Conservation (phyloP, 108 stramenopile species). For the Parmales sp. region DNA sequence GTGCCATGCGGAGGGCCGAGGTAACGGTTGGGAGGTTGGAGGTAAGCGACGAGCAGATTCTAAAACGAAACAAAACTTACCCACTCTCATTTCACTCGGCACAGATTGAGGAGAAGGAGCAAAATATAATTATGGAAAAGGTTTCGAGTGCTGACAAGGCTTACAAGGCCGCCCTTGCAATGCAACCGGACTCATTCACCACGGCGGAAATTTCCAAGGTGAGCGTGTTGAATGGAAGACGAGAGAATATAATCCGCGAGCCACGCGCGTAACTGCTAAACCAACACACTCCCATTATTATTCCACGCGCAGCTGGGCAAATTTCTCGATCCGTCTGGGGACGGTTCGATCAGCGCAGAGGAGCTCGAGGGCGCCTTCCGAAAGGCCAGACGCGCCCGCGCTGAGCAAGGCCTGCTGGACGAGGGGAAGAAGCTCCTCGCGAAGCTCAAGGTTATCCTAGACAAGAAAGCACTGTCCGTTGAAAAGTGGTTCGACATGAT, state of each 20-base stretch:
- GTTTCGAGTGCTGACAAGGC: background rate
- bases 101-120: constrained; percentile 7
- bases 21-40: background rate
- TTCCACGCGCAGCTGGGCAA: too few relatives aligned
- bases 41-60: too few relatives aligned
- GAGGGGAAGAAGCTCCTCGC: constrained; percentile 5
- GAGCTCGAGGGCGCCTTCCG: constrained; percentile 8
- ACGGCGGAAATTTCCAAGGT: background rate
- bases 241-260: too few relatives aligned
- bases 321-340: background rate
- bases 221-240: too few relatives aligned
- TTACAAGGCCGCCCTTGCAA: background rate
- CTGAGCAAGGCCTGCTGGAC: background rate
- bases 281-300: constrained; percentile 2
- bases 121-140: background rate
- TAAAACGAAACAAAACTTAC: too few relatives aligned
- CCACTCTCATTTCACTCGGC: too few relatives aligned
- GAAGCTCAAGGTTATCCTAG: background rate
- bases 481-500: constrained; percentile 5
- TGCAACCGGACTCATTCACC: constrained; percentile 6
- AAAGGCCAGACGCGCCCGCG: background rate
- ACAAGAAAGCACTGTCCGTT: background rate
- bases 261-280: too few relatives aligned
- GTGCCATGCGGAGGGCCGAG: background rate
- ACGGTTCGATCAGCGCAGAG: background rate